Percentiles rank a stretch among this genome's conserved stretches.
These are phyloP conservation scores for Melampsora larici-populina DNA, from an alignment of 1,284 basidiomycete genomes.

Conservation along the genomic window DNA sequence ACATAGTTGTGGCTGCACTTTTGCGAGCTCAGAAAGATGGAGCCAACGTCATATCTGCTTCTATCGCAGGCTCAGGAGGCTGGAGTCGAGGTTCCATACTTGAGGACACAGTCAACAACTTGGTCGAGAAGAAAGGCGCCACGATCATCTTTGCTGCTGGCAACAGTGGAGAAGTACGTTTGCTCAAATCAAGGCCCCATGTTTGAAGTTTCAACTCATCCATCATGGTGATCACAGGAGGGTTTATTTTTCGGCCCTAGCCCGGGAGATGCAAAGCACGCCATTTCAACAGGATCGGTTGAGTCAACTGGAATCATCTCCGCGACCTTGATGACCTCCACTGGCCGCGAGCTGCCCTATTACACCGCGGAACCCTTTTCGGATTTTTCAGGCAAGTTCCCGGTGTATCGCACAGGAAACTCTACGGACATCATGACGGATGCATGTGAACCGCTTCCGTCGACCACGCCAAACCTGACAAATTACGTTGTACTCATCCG, in stretches of 20 bases:
- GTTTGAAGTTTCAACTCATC: background rate
- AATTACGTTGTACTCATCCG: slow-evolving; percentile 33
- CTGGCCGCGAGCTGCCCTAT: slow-evolving; percentile 23
- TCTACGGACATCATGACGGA: slow-evolving; percentile 13
- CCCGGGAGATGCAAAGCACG: slow-evolving; percentile 23
- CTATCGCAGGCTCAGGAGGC: slow-evolving; percentile 29
- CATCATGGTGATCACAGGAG: slow-evolving; percentile 12
- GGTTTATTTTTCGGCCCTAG: slow-evolving; percentile 28
- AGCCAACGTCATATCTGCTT: slow-evolving; percentile 32
- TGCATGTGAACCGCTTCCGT: slow-evolving; percentile 28
- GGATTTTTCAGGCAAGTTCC: slow-evolving; percentile 9
- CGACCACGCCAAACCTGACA: slow-evolving; percentile 25
- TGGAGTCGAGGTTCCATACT: slow-evolving; percentile 28
- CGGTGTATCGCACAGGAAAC: slow-evolving; percentile 30
- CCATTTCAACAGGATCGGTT: slow-evolving; percentile 38
- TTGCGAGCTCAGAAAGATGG: slow-evolving; percentile 28
- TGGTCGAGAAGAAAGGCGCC: slow-evolving; percentile 16
- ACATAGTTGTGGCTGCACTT: slow-evolving; percentile 27
- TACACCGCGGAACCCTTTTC: slow-evolving; percentile 15
- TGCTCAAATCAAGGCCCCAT: background rate
- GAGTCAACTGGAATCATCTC: background rate
- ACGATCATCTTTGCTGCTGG: slow-evolving; percentile 32
- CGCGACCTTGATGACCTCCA: slow-evolving; percentile 10
- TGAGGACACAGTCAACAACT: slow-evolving; percentile 21
- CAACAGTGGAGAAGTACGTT: slow-evolving; percentile 32